phyloP scores from a whole-genome alignment of 2,329 filamentous ascomycete species.

The Colletotrichum acutatum region DNA sequence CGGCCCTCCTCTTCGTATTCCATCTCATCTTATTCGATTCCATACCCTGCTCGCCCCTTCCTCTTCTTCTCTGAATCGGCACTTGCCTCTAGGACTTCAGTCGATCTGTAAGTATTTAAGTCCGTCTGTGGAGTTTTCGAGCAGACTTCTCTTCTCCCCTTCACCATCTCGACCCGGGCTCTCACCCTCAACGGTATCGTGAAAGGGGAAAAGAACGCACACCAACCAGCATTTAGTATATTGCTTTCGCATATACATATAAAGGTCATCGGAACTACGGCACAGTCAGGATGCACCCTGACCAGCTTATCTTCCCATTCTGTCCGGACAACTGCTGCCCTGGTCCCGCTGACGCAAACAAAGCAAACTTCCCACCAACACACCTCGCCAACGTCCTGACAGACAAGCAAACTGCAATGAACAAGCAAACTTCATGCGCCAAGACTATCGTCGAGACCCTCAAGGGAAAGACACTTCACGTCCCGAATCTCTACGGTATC shows the following conservation, averaged over 20 bases:
- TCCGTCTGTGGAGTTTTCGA: neutral
- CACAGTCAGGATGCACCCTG: neutral
- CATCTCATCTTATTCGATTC: neutral
- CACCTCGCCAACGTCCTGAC: neutral
- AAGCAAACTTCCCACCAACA: neutral
- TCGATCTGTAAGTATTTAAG: neutral
- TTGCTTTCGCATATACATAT: neutral
- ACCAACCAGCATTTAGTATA: neutral
- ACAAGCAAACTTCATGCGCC: neutral
- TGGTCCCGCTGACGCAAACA: neutral
- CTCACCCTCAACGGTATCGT: neutral
- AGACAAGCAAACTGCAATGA: neutral
- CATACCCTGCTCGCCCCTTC: neutral
- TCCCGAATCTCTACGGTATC: conserved; percentile 41
- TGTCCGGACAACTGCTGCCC: neutral
- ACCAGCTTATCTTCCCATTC: neutral
- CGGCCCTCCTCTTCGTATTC: neutral
- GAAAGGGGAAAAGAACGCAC: neutral
- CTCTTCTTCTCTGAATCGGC: no score
- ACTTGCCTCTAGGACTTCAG: neutral
- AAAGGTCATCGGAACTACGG: neutral
- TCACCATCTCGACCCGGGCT: neutral
- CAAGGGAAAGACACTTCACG: conserved; percentile 41
- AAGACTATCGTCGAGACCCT: conserved; percentile 38
- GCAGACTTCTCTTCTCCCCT: neutral